A percentile compares a stretch with the other conserved stretches of the same genome.
phyloP scores from a whole-genome alignment of 140 eudicot genomes.

The Senecio squalidus region DNA sequence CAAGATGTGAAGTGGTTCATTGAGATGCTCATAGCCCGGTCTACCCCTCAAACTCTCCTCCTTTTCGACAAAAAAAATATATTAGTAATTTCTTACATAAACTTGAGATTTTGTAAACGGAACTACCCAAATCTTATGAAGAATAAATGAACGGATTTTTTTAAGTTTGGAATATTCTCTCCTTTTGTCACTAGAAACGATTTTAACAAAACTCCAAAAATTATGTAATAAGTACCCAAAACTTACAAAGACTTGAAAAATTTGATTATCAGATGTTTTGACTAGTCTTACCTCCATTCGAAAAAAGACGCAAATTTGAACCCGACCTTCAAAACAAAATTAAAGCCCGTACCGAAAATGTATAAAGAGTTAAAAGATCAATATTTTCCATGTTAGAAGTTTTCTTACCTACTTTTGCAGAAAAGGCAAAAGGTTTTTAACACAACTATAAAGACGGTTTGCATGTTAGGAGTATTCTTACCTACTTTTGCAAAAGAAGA shows the following conservation, averaged over 20 bases:
- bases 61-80: slow-evolving; percentile 15
- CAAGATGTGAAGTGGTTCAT: slow-evolving; percentile 63
- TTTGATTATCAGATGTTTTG: too few relatives aligned
- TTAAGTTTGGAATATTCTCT: neutral
- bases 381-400: neutral
- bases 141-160: neutral
- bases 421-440: neutral
- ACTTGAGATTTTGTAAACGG: too few relatives aligned
- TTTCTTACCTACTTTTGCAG: neutral
- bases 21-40: slow-evolving; percentile 82
- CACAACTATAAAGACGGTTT: neutral
- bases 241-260: neutral
- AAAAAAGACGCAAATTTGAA: too few relatives aligned
- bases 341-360: too few relatives aligned
- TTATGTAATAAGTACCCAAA: neutral
- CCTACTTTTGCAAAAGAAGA: neutral
- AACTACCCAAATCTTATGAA: neutral
- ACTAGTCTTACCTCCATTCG: too few relatives aligned
- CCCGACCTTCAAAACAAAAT: too few relatives aligned
- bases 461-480: neutral
- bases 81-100: neutral
- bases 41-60: slow-evolving; percentile 82
- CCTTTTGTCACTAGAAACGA: neutral
- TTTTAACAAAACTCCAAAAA: slow-evolving; percentile 9
- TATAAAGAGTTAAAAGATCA: too few relatives aligned